A percentile compares a stretch with the other conserved stretches of the same genome.
Conservation (phyloP, 768 basidiomycete species). For the Amanita pseudoporphyria region DNA sequence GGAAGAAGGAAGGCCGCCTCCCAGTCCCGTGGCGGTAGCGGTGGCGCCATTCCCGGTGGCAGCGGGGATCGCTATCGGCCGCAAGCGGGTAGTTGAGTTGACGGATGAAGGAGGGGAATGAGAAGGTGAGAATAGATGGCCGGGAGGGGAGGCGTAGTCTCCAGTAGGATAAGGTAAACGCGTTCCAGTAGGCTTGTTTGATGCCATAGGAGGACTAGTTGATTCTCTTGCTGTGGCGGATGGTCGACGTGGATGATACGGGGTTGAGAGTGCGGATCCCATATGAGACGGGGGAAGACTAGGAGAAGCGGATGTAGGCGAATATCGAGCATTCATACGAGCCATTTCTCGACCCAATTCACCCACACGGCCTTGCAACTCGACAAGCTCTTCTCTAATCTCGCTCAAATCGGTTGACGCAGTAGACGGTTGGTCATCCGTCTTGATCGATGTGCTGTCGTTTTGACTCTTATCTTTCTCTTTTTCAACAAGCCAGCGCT, state of each 20-base stretch:
- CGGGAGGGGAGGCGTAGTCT: slow-evolving; percentile 66
- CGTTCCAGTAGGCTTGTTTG: slow-evolving; percentile 36
- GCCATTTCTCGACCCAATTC: slow-evolving; percentile 78
- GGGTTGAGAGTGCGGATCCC: slow-evolving; percentile 24
- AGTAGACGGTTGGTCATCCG: slow-evolving; percentile 9
- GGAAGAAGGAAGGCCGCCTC: neutral
- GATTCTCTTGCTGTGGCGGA: slow-evolving; percentile 47
- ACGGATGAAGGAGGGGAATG: slow-evolving; percentile 43
- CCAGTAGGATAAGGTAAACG: slow-evolving; percentile 78
- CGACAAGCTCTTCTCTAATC: slow-evolving; percentile 59
- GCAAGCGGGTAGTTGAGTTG: slow-evolving; percentile 37
- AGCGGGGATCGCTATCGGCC: slow-evolving; percentile 27
- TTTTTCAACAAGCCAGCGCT: slow-evolving; percentile 80
- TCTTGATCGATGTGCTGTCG: slow-evolving; percentile 10
- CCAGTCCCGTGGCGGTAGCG: neutral
- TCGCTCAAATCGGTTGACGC: slow-evolving; percentile 32
- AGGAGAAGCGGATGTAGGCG: slow-evolving; percentile 37
- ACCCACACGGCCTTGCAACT: slow-evolving; percentile 66
- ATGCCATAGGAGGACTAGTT: slow-evolving; percentile 53
- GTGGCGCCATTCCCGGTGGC: neutral
- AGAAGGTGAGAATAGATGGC: slow-evolving; percentile 30
- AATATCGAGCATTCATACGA: slow-evolving; percentile 42
- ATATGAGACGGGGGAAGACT: slow-evolving; percentile 24
- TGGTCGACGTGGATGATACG: slow-evolving; percentile 25
- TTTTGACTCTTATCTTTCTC: slow-evolving; percentile 35